These are phyloP conservation scores for Truncatella angustata DNA, from an alignment of 2,329 filamentous ascomycete genomes.

Conservation along the genomic window DNA sequence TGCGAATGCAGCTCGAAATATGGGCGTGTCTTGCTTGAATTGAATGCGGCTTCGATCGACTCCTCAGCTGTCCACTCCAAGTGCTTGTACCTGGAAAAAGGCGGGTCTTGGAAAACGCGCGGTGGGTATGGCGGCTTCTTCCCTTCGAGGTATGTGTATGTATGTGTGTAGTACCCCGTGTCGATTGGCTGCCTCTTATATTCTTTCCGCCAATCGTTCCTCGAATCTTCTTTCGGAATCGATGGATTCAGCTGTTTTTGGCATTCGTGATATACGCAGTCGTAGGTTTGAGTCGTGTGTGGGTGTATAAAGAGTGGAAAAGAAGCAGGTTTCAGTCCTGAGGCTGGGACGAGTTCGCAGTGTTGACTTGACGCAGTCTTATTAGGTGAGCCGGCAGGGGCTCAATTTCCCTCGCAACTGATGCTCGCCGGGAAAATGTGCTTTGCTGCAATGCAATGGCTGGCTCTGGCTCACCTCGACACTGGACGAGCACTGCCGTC, in stretches of 20 bases:
- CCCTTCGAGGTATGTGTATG: too few species aligned
- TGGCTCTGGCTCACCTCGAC: background rate
- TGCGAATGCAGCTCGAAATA: background rate
- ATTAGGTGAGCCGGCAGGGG: background rate
- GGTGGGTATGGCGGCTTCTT: too few species aligned
- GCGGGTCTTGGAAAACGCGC: background rate
- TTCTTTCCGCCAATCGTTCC: background rate
- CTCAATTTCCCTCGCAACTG: slow-evolving; percentile 2
- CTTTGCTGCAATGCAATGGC: too few species aligned
- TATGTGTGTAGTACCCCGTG: background rate
- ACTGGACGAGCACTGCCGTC: background rate
- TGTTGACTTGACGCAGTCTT: slow-evolving; percentile 7
- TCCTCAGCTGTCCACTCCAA: background rate
- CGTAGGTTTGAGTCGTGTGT: background rate
- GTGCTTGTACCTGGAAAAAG: slow-evolving; percentile 8
- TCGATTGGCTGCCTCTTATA: background rate
- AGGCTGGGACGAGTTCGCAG: slow-evolving; percentile 9
- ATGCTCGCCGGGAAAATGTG: background rate
- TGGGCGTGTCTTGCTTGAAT: background rate
- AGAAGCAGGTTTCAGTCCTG: slow-evolving; percentile 10
- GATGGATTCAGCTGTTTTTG: background rate
- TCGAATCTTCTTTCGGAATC: background rate
- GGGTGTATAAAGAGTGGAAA: background rate
- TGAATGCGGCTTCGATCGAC: slow-evolving; percentile 2
- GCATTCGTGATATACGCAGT: background rate